Evolutionary conservation across 495 filamentous ascomycete genomes (phyloP), one percentile per base, ranked within the genome.

Genomic region (Xylona heveae): DNA sequence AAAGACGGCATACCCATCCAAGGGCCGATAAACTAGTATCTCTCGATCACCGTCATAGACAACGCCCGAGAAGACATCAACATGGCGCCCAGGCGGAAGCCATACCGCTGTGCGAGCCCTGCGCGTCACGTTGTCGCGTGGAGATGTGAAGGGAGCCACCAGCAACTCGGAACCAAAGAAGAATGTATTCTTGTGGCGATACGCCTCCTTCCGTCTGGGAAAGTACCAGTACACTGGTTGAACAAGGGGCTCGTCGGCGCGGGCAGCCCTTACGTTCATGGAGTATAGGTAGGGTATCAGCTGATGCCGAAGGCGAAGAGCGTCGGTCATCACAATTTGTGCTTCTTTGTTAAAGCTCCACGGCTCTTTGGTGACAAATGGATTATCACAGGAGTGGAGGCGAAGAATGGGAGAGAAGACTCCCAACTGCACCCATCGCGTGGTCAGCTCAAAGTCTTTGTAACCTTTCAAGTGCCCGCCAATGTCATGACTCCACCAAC

Each of bases 401-500:
- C 66, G 53, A 37, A 71, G 20, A 29, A 72, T 64, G 3, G 67
- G 66, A 0, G 62, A 67, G 43, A 67, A 71, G 3, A 49, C 52
- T 5, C 67, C 67, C 0, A 62, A 50, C 41, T 72, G 67, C 4
- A 66, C 55, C 67, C 66, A 72, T 29, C 67, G 59, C 13, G 57
- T 54, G 1, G 52, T 44, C 7, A 71, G 52, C 35, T 72, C 60
- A 28, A 67, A 62, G 33, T 62, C 62, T 6, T 53, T 55, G 4
- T 42, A 38, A 1, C 67, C 67, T 8, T 40, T 44, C 32, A 54
- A 54, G 39, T 72, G 67, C 15, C 67, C 67, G 14, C 67, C 67
- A 27, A 72, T 70, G 37, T 72, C 67, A 41, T 72, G 64, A 33
- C 62, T 67, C 67, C 67, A 72, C 66, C 66, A 72, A 6, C 66